Conservation (phyloP, 768 basidiomycete genomes). For the Sporobolomyces pararoseus region DNA sequence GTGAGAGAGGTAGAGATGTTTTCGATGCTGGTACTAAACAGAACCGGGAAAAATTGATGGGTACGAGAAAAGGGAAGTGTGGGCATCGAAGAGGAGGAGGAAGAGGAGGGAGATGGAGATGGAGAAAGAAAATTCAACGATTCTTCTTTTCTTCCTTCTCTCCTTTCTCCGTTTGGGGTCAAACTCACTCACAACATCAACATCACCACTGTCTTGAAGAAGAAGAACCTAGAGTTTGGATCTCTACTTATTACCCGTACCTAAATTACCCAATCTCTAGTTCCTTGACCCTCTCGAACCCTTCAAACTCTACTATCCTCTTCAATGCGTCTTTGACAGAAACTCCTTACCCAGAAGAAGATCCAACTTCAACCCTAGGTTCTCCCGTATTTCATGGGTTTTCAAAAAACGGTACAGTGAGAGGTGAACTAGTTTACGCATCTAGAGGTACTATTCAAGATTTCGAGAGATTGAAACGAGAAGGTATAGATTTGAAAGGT, state of each 20-base stretch:
- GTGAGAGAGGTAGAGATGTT: conserved; percentile 54
- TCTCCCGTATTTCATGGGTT: conserved; percentile 84
- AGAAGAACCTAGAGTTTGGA: conserved; percentile 69
- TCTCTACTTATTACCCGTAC: conserved; percentile 80
- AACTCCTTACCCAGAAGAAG: conserved; percentile 63
- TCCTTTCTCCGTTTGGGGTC: neutral
- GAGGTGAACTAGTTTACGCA: conserved; percentile 56
- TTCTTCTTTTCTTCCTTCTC: neutral
- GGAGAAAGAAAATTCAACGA: neutral
- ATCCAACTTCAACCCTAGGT: conserved; percentile 67
- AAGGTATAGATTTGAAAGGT: conserved; percentile 69
- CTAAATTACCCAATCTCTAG: conserved; percentile 26
- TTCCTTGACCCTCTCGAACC: conserved; percentile 16
- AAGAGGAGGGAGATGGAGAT: neutral
- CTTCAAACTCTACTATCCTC: neutral
- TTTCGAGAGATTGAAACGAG: conserved; percentile 62
- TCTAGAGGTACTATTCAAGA: conserved; percentile 75
- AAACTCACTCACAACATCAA: neutral
- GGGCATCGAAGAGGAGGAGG: neutral
- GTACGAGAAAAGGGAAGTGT: neutral
- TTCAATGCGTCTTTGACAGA: conserved; percentile 66
- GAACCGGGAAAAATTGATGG: conserved; percentile 58
- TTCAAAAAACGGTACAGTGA: conserved; percentile 69
- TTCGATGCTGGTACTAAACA: conserved; percentile 66
- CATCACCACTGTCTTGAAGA: conserved; percentile 50